Evolutionary conservation across 116 monocot species (phyloP), one percentile per base, ranked within the genome.

Genomic region (Zostera marina): DNA sequence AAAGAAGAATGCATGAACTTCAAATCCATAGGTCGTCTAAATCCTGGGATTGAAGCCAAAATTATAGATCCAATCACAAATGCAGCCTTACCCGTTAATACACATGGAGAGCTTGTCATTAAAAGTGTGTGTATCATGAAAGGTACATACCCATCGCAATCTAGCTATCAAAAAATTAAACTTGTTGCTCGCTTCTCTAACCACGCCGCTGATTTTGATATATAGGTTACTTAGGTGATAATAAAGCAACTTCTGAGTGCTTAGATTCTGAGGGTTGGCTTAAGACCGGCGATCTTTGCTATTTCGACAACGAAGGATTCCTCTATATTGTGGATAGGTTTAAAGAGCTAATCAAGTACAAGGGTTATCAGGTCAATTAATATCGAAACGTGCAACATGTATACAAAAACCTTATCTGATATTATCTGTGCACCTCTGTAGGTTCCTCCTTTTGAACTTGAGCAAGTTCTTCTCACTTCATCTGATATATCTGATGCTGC

Each of bases 331-430:
- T 87, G 7, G 84, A 81, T 60, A 69, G 93, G 44, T 39, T 87
- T 12, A 93, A 93, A 58, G 88, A 93, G 54, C 43, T 93, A 24
- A 93, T 93, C 12, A 87, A 93, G 21, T 93, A 93, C 79, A 93
- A 72, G 9, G 72, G 22, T 12, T 72, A 63, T 39, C 73, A 74
- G 63, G 72, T 65, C 20, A 52, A 47, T 8, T 15, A 47, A 47
- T n/a, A 5, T 17, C 15, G 4, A 47, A 8, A 47, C 11, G 11
- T 15, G 15, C 9, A 13, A 13, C 11, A 46, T 15, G 11, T 46
- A 11, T 0, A 46, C 11, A 11, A 15, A 13, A 15, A 46, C 13
- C 44, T 44, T 44, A 13, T 4, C 15, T 46, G 3, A 13, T 9
- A 11, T 13, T 46, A 13, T 11, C 15, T 47, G n/a, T 47, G 9